Conservation (phyloP, 805 yeast genomes). For the Candida orba region DNA sequence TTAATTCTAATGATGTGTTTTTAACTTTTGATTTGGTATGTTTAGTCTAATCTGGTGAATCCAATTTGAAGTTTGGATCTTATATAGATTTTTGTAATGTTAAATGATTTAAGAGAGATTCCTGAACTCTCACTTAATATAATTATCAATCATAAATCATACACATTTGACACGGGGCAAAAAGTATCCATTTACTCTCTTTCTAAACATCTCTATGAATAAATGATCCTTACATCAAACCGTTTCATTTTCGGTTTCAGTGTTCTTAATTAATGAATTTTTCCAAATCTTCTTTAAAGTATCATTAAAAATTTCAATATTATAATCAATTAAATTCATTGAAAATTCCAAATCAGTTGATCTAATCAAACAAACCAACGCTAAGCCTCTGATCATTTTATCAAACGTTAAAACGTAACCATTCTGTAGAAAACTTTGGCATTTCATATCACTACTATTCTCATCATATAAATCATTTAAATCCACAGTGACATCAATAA, state of each 20-base stretch:
- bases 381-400: conserved; percentile 90
- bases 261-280: conserved; percentile 30
- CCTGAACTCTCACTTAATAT: too few relatives aligned
- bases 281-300: conserved; percentile 62
- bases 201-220: too few relatives aligned
- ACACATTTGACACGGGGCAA: too few relatives aligned
- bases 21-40: too few relatives aligned
- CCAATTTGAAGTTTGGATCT: too few relatives aligned
- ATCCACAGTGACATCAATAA: conserved; percentile 90
- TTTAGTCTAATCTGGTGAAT: too few relatives aligned
- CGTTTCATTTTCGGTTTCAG: conserved; percentile 8
- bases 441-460: conserved; percentile 38
- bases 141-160: too few relatives aligned
- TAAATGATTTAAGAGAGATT: too few relatives aligned
- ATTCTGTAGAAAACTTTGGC: conserved; percentile 70
- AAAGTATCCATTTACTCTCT: too few relatives aligned
- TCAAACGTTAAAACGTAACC: conserved; percentile 80
- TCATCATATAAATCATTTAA: conserved; percentile 61
- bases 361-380: conserved; percentile 80
- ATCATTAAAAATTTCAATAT: conserved; percentile 71
- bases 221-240: too few relatives aligned
- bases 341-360: conserved; percentile 36
- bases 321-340: conserved; percentile 75
- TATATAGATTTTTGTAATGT: too few relatives aligned
- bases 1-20: conserved; percentile 5